Conservation (phyloP, 2,329 filamentous ascomycete genomes). For the Thelonectria olida region DNA sequence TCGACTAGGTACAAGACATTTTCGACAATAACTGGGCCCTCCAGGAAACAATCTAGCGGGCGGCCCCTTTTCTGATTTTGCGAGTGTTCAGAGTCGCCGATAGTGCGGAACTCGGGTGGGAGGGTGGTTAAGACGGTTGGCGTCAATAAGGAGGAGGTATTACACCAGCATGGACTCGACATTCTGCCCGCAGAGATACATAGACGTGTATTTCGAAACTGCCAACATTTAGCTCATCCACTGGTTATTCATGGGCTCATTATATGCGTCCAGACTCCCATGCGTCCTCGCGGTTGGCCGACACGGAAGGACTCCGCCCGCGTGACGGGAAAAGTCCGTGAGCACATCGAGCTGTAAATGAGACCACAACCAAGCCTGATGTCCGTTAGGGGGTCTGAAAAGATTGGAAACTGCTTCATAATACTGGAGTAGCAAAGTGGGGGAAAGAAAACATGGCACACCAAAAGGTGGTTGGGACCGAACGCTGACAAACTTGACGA, state of each 20-base stretch:
- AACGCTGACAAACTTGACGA: no score
- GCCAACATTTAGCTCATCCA: neutral
- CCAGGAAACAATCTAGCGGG: conserved; percentile 13
- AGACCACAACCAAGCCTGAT: no score
- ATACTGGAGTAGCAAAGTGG: no score
- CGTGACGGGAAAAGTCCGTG: neutral
- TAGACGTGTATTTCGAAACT: neutral
- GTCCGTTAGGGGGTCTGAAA: no score
- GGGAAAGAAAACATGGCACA: no score
- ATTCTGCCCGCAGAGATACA: neutral
- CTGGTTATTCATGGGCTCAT: neutral
- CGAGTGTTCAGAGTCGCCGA: conserved; percentile 16
- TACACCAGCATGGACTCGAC: neutral
- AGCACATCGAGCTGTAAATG: no score
- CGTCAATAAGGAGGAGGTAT: neutral
- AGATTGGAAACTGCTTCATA: no score
- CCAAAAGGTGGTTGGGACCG: no score
- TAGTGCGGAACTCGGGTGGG: conserved; percentile 7
- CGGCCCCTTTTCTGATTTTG: conserved; percentile 22
- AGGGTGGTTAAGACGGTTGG: neutral
- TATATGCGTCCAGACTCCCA: neutral
- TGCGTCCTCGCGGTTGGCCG: neutral
- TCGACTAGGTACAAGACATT: neutral
- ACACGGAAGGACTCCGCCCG: neutral
- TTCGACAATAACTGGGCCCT: neutral